Conservation (phyloP, 1,284 basidiomycete species). For the Microbotryum silenes-acaulis region DNA sequence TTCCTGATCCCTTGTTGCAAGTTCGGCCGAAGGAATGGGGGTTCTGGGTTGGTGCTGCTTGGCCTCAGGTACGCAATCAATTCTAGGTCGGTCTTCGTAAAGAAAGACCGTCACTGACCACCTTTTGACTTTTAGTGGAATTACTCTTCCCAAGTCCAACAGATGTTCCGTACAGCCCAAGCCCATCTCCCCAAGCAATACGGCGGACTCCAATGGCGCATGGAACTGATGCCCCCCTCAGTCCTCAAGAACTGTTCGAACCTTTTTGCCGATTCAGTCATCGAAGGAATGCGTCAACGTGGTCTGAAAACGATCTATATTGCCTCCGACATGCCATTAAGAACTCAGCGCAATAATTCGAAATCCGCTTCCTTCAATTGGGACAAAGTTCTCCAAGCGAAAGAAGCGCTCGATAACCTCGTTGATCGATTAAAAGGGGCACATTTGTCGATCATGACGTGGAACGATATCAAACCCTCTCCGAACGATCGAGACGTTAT, state of each 20-base stretch:
- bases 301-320: slow-evolving; percentile 7
- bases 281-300: slow-evolving; percentile 2
- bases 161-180: slow-evolving; percentile 2
- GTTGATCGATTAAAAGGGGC: slow-evolving; percentile 1
- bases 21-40: slow-evolving; percentile 8
- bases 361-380: slow-evolving; percentile 7
- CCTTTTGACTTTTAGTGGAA: neutral
- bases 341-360: neutral
- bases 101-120: no score
- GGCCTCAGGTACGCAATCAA: slow-evolving; percentile 1
- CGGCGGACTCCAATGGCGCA: slow-evolving; percentile 8
- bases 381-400: slow-evolving; percentile 1
- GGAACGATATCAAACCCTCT: slow-evolving; percentile 6
- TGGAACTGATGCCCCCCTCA: slow-evolving; percentile 5
- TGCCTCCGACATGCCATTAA: slow-evolving; percentile 3
- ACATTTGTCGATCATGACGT: neutral
- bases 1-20: slow-evolving; percentile 7
- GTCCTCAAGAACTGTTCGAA: slow-evolving; percentile 5
- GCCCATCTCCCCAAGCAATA: slow-evolving; percentile 3
- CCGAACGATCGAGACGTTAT: neutral
- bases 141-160: slow-evolving; percentile 3
- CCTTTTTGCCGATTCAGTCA: slow-evolving; percentile 6
- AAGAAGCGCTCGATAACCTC: slow-evolving; percentile 6
- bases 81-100: no score
- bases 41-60: slow-evolving; percentile 2